phyloP scores from a whole-genome alignment of 2,329 filamentous ascomycete genomes.

The Neonectria ditissima region DNA sequence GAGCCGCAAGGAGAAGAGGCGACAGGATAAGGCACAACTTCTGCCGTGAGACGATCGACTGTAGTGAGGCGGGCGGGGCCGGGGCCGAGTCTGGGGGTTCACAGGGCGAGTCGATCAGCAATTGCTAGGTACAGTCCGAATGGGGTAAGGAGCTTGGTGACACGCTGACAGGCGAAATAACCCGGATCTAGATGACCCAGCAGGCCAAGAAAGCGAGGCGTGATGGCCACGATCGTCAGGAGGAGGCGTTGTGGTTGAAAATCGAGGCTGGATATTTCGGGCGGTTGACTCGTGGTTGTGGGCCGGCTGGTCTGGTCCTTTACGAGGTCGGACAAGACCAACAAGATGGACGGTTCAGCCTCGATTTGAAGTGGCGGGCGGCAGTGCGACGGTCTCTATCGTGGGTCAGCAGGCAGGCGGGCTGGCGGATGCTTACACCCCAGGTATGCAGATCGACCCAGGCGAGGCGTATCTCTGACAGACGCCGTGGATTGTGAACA shows the following conservation, averaged over 20 bases:
- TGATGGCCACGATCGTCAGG: slow-evolving; percentile 2
- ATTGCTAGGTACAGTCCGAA: background rate
- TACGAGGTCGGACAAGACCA: too few species aligned
- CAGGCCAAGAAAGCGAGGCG: background rate
- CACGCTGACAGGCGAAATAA: background rate
- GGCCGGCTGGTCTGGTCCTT: too few species aligned
- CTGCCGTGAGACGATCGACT: background rate
- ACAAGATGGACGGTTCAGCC: slow-evolving; percentile 2
- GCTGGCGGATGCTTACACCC: slow-evolving; percentile 26
- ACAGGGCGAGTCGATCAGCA: slow-evolving; percentile 1
- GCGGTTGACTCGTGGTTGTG: background rate
- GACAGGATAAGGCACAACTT: background rate
- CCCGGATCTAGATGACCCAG: background rate
- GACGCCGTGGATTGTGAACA: background rate
- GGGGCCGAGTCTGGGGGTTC: background rate
- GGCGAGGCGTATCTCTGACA: slow-evolving; percentile 3
- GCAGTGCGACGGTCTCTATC: slow-evolving; percentile 8
- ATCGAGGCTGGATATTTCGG: slow-evolving; percentile 7
- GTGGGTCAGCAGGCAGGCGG: slow-evolving; percentile 21
- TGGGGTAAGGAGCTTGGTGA: background rate
- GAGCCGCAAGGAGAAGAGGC: background rate
- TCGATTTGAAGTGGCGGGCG: slow-evolving; percentile 6
- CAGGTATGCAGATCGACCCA: slow-evolving; percentile 39
- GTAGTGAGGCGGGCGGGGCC: slow-evolving; percentile 2
- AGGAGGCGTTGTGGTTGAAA: slow-evolving; percentile 7